Percentiles rank a stretch among this genome's conserved stretches.
Evolutionary conservation across 208 protist species (phyloP).

Genomic region (Wallacemonas sp.): DNA sequence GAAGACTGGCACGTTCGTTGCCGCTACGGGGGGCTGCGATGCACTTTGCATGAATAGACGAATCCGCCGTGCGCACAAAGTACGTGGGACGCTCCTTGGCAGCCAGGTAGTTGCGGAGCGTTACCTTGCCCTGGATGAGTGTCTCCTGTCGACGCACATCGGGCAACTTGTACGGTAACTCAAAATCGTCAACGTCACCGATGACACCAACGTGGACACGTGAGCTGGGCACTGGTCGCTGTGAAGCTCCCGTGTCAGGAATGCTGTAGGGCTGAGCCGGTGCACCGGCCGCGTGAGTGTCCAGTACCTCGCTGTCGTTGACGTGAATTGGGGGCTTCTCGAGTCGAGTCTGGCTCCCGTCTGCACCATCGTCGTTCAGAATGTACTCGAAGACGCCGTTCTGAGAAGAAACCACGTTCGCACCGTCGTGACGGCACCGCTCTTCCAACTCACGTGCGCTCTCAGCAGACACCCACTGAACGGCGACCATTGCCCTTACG

Average conservation of each 20-base stretch:
- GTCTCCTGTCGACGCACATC: constrained; percentile 24
- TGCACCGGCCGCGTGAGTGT: not conserved
- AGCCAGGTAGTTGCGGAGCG: constrained; percentile 12
- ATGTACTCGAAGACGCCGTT: not conserved
- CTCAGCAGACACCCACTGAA: constrained; percentile 40
- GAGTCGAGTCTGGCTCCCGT: not conserved
- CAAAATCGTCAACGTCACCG: constrained; percentile 24
- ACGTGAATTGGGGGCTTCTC: not conserved
- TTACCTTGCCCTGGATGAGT: constrained; percentile 2
- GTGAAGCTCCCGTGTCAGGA: not conserved
- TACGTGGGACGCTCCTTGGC: constrained; percentile 21
- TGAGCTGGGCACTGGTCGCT: not conserved
- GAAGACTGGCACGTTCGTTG: constrained; percentile 18
- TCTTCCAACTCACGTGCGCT: not conserved
- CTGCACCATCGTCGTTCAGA: constrained; percentile 7
- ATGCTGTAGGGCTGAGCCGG: not conserved
- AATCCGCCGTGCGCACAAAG: constrained; percentile 24
- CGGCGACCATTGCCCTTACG: constrained; percentile 59
- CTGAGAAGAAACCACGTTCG: not conserved
- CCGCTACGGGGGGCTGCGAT: constrained; percentile 7
- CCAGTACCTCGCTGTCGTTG: not conserved
- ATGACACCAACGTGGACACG: not conserved
- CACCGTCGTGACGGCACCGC: constrained; percentile 2
- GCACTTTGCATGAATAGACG: constrained; percentile 25
- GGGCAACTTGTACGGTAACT: constrained; percentile 64